Evolutionary conservation across 2,329 filamentous ascomycete species (phyloP), one percentile per base, ranked within the genome.

Genomic region (Fusarium ramigenum): DNA sequence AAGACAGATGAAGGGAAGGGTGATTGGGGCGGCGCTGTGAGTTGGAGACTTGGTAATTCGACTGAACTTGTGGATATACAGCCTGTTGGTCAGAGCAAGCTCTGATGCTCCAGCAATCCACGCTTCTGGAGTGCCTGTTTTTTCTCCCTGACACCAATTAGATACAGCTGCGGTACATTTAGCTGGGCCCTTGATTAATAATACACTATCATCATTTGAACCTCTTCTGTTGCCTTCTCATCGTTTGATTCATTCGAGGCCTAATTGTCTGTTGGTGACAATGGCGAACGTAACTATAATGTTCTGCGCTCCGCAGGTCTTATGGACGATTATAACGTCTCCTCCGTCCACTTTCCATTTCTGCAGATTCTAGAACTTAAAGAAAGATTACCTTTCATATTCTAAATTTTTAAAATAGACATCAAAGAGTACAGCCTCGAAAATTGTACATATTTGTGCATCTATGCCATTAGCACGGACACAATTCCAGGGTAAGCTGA

Each of bases 11-110:
- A 53, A 3, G 34, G 4, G n/a, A 75, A 74, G 9, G 69, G 60
- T 0, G 78, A 77, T 5, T 80, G 78, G 78, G 77, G 78, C 2
- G 77, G 70, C 40, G 75, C 78, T 53, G 80, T 84, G 1, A 84
- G 82, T 50, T 84, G 82, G 82, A 78, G 82, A n/a, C 67, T 83
- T 11, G 82, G 82, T 8, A 75, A 76, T 19, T 77, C 78, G 4
- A 71, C 60, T 11, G 79, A 80, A 44, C 65, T 80, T 49, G 43
- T 44, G 2, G 77, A 79, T 9, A 54, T 77, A 23, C 30, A 68
- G 16, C 73, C 73, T 16, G 25, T 49, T 19, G 40, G 49, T 0
- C 21, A 50, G 14, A 52, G 66, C 1, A 77, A 73, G 57, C 62
- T 77, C 2, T 77, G 30, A 50, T 42, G 1, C 2, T 2, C 6